Conservation (phyloP, 2,329 filamentous ascomycete genomes). For the Colletotrichum orbiculare region DNA sequence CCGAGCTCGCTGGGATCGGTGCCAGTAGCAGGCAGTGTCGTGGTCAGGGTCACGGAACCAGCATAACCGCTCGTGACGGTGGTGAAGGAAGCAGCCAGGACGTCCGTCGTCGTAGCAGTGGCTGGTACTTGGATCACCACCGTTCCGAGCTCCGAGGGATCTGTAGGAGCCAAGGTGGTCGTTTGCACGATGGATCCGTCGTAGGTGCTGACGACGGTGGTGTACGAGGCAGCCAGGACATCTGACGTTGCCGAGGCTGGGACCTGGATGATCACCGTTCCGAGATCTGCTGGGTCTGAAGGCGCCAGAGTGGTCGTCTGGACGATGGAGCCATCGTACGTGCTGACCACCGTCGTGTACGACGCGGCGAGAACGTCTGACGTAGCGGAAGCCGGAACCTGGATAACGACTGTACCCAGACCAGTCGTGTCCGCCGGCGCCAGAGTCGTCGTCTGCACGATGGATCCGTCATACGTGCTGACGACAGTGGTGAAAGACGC, state of each 20-base stretch:
- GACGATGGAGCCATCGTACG: no score
- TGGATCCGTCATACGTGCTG: background rate
- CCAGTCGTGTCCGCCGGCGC: no score
- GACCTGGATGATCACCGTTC: slow-evolving; percentile 2
- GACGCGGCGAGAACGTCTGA: no score
- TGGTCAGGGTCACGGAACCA: background rate
- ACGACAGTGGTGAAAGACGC: background rate
- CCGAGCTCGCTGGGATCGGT: no score
- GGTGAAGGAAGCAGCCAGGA: background rate
- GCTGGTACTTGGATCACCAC: slow-evolving; percentile 8
- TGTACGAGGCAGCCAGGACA: background rate
- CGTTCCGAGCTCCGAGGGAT: background rate
- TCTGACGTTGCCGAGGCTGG: background rate
- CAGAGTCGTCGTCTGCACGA: no score
- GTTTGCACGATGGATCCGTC: background rate
- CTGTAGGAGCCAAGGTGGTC: background rate
- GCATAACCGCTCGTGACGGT: background rate
- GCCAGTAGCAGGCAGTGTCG: background rate
- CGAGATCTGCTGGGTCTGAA: background rate
- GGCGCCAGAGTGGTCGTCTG: background rate
- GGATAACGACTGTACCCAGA: no score
- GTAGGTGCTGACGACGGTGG: background rate
- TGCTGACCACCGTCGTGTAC: no score
- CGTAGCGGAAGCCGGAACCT: no score
- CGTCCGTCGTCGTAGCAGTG: background rate